phyloP scores from a whole-genome alignment of 768 basidiomycete species.

The Boletus fagicola region DNA sequence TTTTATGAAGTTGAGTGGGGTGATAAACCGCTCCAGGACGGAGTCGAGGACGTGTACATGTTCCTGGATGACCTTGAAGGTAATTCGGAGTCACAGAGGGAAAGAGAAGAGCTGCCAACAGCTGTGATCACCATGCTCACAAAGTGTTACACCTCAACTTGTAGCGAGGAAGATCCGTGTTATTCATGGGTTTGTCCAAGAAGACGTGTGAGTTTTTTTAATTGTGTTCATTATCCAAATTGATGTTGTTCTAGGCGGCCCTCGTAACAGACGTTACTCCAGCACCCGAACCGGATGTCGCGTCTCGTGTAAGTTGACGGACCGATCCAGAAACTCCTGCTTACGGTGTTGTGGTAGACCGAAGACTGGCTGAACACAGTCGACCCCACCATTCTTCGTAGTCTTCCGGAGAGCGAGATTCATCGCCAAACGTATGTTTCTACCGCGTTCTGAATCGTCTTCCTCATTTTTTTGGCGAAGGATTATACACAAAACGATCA shows the following conservation, averaged over 20 bases:
- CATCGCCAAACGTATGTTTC: conserved; percentile 66
- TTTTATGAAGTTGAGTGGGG: conserved; percentile 98
- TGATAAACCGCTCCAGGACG: conserved; percentile 73
- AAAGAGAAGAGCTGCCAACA: conserved; percentile 76
- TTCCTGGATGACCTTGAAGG: conserved; percentile 83
- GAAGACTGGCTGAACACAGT: conserved; percentile 55
- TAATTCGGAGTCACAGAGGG: conserved; percentile 54
- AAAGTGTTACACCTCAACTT: conserved; percentile 85
- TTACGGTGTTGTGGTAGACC: conserved; percentile 24
- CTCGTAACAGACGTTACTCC: conserved; percentile 23
- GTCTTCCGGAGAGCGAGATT: conserved; percentile 75
- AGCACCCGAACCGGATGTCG: conserved; percentile 27
- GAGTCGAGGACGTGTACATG: conserved; percentile 91
- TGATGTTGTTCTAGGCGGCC: conserved; percentile 25
- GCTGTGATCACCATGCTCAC: conserved; percentile 89
- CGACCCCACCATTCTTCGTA: conserved; percentile 45
- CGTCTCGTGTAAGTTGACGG: conserved; percentile 35
- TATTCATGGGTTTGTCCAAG: conserved; percentile 79
- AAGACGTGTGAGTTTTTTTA: conserved; percentile 47
- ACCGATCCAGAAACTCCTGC: conserved; percentile 12
- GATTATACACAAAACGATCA: conserved; percentile 84
- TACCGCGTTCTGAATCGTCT: not conserved
- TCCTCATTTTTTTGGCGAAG: conserved; percentile 27
- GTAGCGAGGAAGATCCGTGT: conserved; percentile 75
- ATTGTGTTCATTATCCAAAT: not conserved